Conservation (phyloP, 129 eudicot species). For the Tagetes patula region DNA sequence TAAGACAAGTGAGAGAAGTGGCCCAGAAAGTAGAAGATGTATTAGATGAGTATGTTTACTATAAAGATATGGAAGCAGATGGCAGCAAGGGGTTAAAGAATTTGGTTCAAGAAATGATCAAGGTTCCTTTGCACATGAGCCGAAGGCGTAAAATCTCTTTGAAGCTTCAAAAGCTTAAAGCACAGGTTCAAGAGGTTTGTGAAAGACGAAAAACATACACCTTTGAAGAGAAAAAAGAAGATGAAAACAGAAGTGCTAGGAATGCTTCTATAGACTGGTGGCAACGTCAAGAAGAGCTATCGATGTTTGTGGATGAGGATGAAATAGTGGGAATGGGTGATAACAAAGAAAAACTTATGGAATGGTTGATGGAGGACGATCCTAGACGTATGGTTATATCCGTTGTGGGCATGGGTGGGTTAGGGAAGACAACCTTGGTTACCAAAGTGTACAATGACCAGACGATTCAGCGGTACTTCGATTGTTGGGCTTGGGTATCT, state of each 20-base stretch:
- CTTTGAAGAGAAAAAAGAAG: constrained; percentile 25
- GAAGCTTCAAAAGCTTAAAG: constrained; percentile 47
- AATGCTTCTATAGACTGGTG: constrained; percentile 45
- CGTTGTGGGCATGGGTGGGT: constrained; percentile 77
- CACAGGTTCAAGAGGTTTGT: constrained; percentile 45
- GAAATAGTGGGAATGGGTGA: constrained; percentile 52
- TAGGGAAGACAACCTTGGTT: constrained; percentile 66
- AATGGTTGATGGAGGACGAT: constrained; percentile 45
- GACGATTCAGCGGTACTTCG: constrained; percentile 43
- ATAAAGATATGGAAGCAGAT: constrained; percentile 34
- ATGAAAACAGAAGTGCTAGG: constrained; percentile 27
- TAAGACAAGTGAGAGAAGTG: constrained; percentile 55
- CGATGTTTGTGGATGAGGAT: constrained; percentile 37
- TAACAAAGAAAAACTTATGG: constrained; percentile 27
- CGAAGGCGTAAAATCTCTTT: constrained; percentile 34
- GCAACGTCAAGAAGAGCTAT: constrained; percentile 54
- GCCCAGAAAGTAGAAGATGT: constrained; percentile 45
- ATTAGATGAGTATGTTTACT: constrained; percentile 49
- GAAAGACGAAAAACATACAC: constrained; percentile 52
- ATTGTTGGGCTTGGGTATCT: constrained; percentile 67
- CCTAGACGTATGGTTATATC: constrained; percentile 47
- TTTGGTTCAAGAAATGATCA: constrained; percentile 35
- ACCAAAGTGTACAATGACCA: constrained; percentile 42
- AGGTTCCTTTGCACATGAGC: constrained; percentile 36
- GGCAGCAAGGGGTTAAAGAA: constrained; percentile 35